Evolutionary conservation across 176 grass and related monocot genomes (phyloP).

Genomic region (Bolboschoenus planiculmis): DNA sequence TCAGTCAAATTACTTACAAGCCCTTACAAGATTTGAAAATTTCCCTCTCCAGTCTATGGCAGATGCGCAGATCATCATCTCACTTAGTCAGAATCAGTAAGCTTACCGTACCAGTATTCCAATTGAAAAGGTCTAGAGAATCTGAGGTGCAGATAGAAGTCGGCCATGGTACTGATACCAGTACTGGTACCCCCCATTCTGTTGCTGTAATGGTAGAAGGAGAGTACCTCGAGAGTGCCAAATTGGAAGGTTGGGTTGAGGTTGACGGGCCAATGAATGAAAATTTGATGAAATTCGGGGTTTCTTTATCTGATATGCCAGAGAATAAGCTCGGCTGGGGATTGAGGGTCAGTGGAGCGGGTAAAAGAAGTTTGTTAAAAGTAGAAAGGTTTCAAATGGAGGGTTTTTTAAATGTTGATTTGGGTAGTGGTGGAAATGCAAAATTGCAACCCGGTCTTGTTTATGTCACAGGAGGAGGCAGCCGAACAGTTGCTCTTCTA

Average conservation of each 20-base stretch:
- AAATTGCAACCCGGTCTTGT: constrained; percentile 37
- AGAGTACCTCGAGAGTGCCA: constrained; percentile 24
- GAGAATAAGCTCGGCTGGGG: constrained; percentile 31
- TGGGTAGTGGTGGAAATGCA: constrained; percentile 20
- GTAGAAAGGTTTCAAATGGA: constrained; percentile 28
- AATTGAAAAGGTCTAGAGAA: constrained; percentile 5
- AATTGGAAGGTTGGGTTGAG: constrained; percentile 31
- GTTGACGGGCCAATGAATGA: neutral
- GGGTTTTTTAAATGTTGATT: constrained; percentile 31
- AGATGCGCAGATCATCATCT: constrained; percentile 6
- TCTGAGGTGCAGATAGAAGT: neutral
- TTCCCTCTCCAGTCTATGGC: constrained; percentile 26
- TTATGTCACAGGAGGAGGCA: constrained; percentile 21
- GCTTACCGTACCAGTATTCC: constrained; percentile 25
- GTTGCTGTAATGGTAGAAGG: constrained; percentile 26
- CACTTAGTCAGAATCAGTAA: constrained; percentile 20
- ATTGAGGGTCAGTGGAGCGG: constrained; percentile 8
- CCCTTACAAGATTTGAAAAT: constrained; percentile 24
- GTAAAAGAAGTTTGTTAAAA: neutral
- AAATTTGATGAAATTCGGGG: constrained; percentile 22
- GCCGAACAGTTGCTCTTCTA: constrained; percentile 9
- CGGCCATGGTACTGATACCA: neutral
- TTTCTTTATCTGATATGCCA: constrained; percentile 27
- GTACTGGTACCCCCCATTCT: neutral
- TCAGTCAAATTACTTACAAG: constrained; percentile 27